Conservation (phyloP, 139 green algal genomes). For the Micromonas pusilla region DNA sequence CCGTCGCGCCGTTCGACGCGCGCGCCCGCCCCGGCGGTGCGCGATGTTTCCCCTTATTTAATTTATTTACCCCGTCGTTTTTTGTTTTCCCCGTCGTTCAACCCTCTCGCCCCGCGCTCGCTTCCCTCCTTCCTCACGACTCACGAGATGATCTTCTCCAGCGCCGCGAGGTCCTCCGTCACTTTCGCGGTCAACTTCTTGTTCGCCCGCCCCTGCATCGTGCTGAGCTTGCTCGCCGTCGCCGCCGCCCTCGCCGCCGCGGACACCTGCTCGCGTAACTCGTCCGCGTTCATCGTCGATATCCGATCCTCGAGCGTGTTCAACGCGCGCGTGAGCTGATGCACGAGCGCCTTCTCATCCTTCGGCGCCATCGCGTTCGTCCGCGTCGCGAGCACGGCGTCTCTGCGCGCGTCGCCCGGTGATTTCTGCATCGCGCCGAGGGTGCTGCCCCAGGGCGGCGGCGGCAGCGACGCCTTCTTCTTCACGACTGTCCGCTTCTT, state of each 20-base stretch:
- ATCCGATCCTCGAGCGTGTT: background rate
- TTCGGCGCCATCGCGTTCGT: background rate
- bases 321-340: background rate
- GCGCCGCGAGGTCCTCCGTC: background rate
- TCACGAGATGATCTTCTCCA: background rate
- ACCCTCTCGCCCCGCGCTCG: too few relatives aligned
- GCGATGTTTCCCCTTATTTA: too few relatives aligned
- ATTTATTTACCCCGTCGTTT: too few relatives aligned
- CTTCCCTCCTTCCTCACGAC: background rate
- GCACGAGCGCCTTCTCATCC: background rate
- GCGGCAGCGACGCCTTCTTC: too few relatives aligned
- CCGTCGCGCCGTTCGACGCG: too few relatives aligned
- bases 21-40: too few relatives aligned
- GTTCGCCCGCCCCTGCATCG: too few relatives aligned
- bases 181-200: background rate
- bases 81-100: background rate
- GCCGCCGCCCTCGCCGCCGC: too few relatives aligned
- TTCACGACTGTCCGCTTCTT: too few relatives aligned
- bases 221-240: background rate
- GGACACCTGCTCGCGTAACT: background rate
- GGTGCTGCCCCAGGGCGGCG: too few relatives aligned
- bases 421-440: too few relatives aligned
- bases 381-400: background rate
- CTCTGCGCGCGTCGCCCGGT: background rate
- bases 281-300: background rate